Evolutionary conservation across 2,329 filamentous ascomycete species (phyloP).

Genomic region (Tolypocladium sp.): DNA sequence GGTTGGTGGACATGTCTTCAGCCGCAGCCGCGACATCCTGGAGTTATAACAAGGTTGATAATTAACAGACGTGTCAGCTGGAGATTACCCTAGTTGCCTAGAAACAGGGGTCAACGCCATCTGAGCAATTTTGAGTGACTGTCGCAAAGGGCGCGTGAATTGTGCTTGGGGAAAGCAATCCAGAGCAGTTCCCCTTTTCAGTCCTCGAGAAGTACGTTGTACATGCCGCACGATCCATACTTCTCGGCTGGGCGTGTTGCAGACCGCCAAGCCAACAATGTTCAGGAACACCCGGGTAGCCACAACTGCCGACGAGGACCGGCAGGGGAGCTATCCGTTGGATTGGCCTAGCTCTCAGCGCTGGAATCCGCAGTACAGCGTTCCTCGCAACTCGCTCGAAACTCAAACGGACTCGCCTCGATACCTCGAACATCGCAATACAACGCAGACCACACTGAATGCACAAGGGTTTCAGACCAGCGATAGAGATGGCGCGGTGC

Average conservation of each 20-base stretch:
- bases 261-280: background rate
- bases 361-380: constrained; percentile 17
- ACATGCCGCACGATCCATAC: no score
- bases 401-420: background rate
- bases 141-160: no score
- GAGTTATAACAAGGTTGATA: background rate
- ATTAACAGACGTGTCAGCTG: background rate
- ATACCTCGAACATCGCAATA: background rate
- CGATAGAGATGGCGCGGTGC: background rate
- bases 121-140: background rate
- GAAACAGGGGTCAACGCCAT: background rate
- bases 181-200: background rate
- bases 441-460: constrained; percentile 2
- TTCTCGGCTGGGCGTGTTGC: no score
- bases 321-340: constrained; percentile 7
- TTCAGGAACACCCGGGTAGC: background rate
- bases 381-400: constrained; percentile 11
- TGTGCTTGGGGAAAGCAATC: background rate
- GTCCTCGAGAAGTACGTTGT: background rate
- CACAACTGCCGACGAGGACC: background rate
- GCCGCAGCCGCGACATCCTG: background rate
- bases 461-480: background rate
- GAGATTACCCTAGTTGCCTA: background rate
- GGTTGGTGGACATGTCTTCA: background rate
- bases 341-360: constrained; percentile 11